Evolutionary conservation across 805 yeast species (phyloP).

Genomic region (Saccharomycopsis capsularis): DNA sequence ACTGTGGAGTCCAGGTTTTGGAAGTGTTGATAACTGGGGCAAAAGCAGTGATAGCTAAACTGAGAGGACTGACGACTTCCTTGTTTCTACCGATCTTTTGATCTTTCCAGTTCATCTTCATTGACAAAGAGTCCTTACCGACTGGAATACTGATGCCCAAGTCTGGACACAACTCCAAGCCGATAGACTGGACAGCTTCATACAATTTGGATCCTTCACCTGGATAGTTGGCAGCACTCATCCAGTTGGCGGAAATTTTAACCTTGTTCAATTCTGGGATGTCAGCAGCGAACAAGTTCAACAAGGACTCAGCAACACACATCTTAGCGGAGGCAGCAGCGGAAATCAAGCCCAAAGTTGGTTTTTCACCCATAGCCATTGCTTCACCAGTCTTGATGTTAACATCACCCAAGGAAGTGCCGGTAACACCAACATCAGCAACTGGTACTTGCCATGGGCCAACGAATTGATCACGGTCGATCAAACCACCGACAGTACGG

Average conservation of each 20-base stretch:
- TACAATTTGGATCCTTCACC: slow-evolving; percentile 95
- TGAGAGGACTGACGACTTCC: slow-evolving; percentile 93
- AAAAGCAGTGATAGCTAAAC: slow-evolving; percentile 86
- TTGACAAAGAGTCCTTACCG: slow-evolving; percentile 98
- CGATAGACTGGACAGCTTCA: slow-evolving; percentile 96
- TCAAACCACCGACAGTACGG: slow-evolving; percentile 92
- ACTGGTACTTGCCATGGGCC: slow-evolving; percentile 99
- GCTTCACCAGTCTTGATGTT: slow-evolving; percentile 87
- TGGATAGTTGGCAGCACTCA: slow-evolving; percentile 91
- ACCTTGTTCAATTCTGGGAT: slow-evolving; percentile 65
- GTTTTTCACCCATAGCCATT: slow-evolving; percentile 95
- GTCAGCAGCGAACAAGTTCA: slow-evolving; percentile 87
- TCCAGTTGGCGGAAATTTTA: slow-evolving; percentile 96
- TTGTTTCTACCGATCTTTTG: slow-evolving; percentile 32
- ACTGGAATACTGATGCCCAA: slow-evolving; percentile 92
- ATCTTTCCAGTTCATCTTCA: slow-evolving; percentile 96
- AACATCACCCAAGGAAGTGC: slow-evolving; percentile 75
- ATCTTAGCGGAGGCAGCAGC: slow-evolving; percentile 90
- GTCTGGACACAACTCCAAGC: slow-evolving; percentile 88
- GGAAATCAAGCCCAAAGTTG: slow-evolving; percentile 78
- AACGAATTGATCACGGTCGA: slow-evolving; percentile 96
- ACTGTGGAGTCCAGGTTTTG: slow-evolving; percentile 91
- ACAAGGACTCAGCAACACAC: slow-evolving; percentile 90
- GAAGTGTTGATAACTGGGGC: slow-evolving; percentile 80
- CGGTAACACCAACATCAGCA: slow-evolving; percentile 95